phyloP scores from a whole-genome alignment of 1,284 basidiomycete genomes.

The Cutaneotrichosporon spelunceum region DNA sequence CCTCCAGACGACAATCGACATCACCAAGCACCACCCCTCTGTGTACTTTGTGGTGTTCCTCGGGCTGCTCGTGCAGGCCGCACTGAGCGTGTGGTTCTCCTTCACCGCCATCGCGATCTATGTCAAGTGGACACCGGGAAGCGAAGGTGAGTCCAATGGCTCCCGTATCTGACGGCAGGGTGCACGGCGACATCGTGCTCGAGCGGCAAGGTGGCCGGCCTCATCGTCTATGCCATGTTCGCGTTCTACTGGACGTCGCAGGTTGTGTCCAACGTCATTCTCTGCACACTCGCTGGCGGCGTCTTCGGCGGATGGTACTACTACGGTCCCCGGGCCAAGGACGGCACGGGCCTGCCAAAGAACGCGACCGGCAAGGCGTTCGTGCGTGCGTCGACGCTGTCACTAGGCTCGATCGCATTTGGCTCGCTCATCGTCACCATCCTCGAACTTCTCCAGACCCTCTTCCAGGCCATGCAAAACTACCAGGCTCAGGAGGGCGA shows the following conservation, averaged over 20 bases:
- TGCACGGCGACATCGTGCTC: slow-evolving; percentile 56
- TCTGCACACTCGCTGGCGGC: slow-evolving; percentile 76
- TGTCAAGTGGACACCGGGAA: slow-evolving; percentile 72
- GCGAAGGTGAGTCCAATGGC: slow-evolving; percentile 56
- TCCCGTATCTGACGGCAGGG: slow-evolving; percentile 17
- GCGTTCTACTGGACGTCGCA: slow-evolving; percentile 75
- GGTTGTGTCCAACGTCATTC: slow-evolving; percentile 71
- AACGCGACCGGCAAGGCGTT: slow-evolving; percentile 70
- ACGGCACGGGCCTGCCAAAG: slow-evolving; percentile 56
- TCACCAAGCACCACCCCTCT: slow-evolving; percentile 74
- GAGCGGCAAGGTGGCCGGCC: slow-evolving; percentile 60
- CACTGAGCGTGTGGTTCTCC: slow-evolving; percentile 60
- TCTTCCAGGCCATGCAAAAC: slow-evolving; percentile 64
- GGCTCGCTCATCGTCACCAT: slow-evolving; percentile 85
- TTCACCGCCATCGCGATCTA: slow-evolving; percentile 57
- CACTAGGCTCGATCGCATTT: slow-evolving; percentile 84
- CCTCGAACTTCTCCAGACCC: slow-evolving; percentile 68
- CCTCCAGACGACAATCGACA: slow-evolving; percentile 72
- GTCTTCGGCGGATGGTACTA: slow-evolving; percentile 56
- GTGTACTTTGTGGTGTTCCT: slow-evolving; percentile 75
- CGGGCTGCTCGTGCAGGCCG: slow-evolving; percentile 67
- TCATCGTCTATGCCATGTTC: slow-evolving; percentile 74
- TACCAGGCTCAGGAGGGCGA: slow-evolving; percentile 71
- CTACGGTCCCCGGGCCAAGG: slow-evolving; percentile 43
- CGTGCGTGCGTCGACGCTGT: slow-evolving; percentile 74